These are phyloP conservation scores for Nannochloropsis salina DNA, from an alignment of 108 stramenopile species.

Conservation along the genomic window DNA sequence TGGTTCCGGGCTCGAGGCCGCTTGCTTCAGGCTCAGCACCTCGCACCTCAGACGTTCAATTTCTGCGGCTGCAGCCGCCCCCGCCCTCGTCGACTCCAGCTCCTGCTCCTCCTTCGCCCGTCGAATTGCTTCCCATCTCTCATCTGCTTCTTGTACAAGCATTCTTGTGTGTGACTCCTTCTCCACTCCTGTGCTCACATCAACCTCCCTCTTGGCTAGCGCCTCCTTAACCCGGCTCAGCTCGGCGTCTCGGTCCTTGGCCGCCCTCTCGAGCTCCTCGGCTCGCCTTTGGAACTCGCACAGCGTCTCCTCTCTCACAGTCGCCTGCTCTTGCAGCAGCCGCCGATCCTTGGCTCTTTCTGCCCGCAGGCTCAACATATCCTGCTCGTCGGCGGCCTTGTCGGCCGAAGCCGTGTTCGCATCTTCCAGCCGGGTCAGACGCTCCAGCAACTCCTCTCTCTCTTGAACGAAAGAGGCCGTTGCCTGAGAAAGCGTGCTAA, in stretches of 20 bases:
- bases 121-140: background rate
- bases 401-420: background rate
- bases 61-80: background rate
- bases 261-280: background rate
- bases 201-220: background rate
- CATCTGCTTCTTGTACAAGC: background rate
- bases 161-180: background rate
- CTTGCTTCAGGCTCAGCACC: background rate
- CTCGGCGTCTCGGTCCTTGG: background rate
- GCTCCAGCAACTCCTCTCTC: background rate
- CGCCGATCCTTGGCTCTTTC: background rate
- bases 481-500: background rate
- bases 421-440: background rate
- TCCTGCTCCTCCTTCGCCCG: conserved; percentile 8
- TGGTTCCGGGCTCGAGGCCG: background rate
- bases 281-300: background rate
- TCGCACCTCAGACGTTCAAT: background rate
- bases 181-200: background rate
- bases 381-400: background rate
- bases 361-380: background rate
- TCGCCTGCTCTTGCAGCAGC: background rate
- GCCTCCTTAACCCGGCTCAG: background rate
- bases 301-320: conserved; percentile 5
- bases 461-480: background rate
- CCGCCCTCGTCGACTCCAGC: background rate